Evolutionary conservation across 495 filamentous ascomycete genomes (phyloP).

Genomic region (Neurospora sp.): DNA sequence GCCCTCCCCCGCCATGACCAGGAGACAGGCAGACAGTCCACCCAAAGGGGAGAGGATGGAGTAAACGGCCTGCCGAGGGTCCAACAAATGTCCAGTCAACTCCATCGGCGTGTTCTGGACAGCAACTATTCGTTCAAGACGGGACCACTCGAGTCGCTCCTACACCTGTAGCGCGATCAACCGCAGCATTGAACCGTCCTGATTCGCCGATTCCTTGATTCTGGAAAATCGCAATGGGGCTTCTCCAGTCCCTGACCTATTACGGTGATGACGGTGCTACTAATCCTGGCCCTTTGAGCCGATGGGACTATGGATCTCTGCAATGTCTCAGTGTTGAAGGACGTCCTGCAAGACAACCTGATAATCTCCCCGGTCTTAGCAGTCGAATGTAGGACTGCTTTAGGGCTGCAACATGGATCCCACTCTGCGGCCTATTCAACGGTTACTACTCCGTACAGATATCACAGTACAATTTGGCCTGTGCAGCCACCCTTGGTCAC

Average conservation of each 20-base stretch:
- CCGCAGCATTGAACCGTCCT: background rate
- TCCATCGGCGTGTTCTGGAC: background rate
- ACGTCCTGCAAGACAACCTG: background rate
- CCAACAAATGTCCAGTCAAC: background rate
- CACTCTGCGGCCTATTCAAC: background rate
- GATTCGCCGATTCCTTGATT: background rate
- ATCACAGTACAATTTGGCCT: background rate
- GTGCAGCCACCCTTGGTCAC: background rate
- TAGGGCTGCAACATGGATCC: background rate
- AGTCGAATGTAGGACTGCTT: background rate
- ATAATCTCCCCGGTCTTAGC: background rate
- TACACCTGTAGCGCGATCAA: background rate
- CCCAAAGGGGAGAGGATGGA: background rate
- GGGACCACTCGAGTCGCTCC: background rate
- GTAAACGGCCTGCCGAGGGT: background rate
- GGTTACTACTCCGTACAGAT: background rate
- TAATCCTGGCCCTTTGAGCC: background rate
- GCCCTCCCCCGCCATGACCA: background rate
- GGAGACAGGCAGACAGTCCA: background rate
- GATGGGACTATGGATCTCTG: background rate
- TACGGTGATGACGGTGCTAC: background rate
- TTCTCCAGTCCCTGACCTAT: background rate
- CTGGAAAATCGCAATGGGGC: background rate
- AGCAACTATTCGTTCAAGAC: background rate
- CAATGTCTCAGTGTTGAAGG: background rate